Base-by-base conservation (phyloP, 306 rosid species). In the Sindora glabra region DNA sequence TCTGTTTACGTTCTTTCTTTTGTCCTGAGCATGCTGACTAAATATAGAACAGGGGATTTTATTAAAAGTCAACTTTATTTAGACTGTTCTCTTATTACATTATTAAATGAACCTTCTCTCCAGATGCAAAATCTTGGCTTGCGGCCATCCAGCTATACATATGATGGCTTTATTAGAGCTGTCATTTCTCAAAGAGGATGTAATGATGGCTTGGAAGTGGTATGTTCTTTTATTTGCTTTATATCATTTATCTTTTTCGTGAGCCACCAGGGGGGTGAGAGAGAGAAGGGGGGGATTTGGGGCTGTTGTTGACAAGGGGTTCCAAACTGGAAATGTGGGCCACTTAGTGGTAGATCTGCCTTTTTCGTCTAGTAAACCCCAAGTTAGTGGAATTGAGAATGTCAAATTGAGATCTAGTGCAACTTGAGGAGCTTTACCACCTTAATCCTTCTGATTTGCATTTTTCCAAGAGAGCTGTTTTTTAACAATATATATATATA, bases 71-170 rank as follows among this genome's bases (percentile, higher is more conserved):
- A 59, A 59, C 47, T 56, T 51, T 59, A 44, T 55, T 59, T 58
- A 44, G 70, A 77, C 71, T 22, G 27, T 48, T 42, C 56, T 80
- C 64, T 67, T 67, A 38, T 62, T 67, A 68, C 58, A 54, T 4
- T 59, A 59, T 60, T 80, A 46, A 70, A 47, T 41, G 70, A 13
- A 26, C 18, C 66, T 47, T 74, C 56, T 84, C 45, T 80, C 61
- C 73, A 90, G 97, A 90, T 83, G 96, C 84, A 79, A 79, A 76
- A 71, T 53, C 75, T 87, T 54, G 89, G 96, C 57, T 69, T 90
- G 85, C 74, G 73, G 59, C 90, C 86, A 5, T 77, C 84, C 47
- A 63, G 87, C 70, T 56, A 54, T 54, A 81, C 85, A 12, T 87
- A 71, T 48, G 83, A 87, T 79, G 79, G 83, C 71, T 56, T 78